These are phyloP conservation scores for Paramecium primaurelia DNA, from an alignment of 73 alveolate species.

Conservation along the genomic window DNA sequence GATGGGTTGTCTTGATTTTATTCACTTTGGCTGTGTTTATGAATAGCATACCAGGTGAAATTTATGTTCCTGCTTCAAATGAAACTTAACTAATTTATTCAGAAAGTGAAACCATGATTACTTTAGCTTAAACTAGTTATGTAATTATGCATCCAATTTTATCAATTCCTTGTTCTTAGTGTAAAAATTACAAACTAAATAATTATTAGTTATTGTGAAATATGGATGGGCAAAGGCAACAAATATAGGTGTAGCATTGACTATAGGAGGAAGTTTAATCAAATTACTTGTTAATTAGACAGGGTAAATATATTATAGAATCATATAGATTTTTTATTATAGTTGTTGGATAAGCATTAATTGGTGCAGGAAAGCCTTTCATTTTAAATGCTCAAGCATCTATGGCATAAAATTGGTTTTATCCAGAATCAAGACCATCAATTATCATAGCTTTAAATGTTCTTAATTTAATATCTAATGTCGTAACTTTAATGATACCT, in stretches of 20 bases:
- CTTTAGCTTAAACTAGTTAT: constrained; percentile 8
- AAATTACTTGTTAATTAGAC: constrained; percentile 4
- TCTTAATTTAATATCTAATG: not conserved
- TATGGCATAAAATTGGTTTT: constrained; percentile 31
- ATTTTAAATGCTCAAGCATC: constrained; percentile 31
- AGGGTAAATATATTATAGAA: not conserved
- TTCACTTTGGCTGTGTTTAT: not conserved
- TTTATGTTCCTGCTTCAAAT: constrained; percentile 3
- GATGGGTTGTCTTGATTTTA: constrained; percentile 1
- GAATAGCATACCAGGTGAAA: constrained; percentile 38
- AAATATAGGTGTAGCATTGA: constrained; percentile 7
- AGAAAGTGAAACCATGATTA: not conserved
- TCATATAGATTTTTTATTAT: not conserved
- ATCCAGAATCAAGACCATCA: constrained; percentile 6
- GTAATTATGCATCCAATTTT: constrained; percentile 17
- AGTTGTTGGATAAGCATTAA: not conserved
- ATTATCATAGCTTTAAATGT: not conserved
- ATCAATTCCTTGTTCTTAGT: constrained; percentile 11
- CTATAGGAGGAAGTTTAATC: not conserved
- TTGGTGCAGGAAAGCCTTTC: constrained; percentile 36
- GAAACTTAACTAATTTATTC: not conserved
- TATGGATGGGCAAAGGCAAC: constrained; percentile 31
- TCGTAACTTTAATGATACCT: not conserved
- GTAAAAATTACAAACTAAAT: not conserved
- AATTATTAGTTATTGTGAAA: not conserved